Evolutionary conservation across 2,329 filamentous ascomycete genomes (phyloP), one percentile per base, ranked within the genome.

Genomic region (Bipolaris oryzae): DNA sequence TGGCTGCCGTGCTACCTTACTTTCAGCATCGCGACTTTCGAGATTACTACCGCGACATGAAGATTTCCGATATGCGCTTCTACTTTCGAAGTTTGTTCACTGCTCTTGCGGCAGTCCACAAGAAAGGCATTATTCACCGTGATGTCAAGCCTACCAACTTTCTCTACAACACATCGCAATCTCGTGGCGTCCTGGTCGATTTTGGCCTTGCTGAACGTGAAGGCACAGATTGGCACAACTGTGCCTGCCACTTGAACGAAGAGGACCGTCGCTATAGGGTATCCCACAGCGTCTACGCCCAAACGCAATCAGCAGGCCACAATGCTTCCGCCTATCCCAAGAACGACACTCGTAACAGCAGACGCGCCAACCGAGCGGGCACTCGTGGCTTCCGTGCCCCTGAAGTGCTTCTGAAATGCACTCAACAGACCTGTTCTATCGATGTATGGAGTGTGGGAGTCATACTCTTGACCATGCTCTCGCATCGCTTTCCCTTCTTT

Each of bases 111-210:
- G 89, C 90, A 38, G 93, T 97, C 4, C 95, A 99, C 75, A 84
- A 86, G 5, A 87, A 91, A 70, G 84, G 86, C 38, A 98, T 99
- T 57, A 85, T 99, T 18, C 95, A 99, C 74, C 88, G 93, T 62
- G 93, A 98, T 72, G 96, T 98, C 74, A 98, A 98, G 73, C 95
- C 95, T 5, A 99, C 96, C 20, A 98, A 98, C 73, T 98, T 98
- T 69, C 84, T 98, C 37, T 98, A 98, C 78, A 92, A 96, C 63
- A 91, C 91, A 0, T 80, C 86, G 10, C 86, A 88, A 41, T 86
- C 88, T 67, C 88, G 91, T 53, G 95, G 95, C 38, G 94, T 99
- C 1, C 84, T 99, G 0, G 95, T 99, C n/a, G 95, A 99, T 73
- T 99, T 99, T 79, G 95, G 95, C n/a, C 85, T 99, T 15, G 95